Evolutionary conservation across 176 grass and related monocot species (phyloP), one percentile per base, ranked within the genome.

Genomic region (Dendrocalamus sinicus): DNA sequence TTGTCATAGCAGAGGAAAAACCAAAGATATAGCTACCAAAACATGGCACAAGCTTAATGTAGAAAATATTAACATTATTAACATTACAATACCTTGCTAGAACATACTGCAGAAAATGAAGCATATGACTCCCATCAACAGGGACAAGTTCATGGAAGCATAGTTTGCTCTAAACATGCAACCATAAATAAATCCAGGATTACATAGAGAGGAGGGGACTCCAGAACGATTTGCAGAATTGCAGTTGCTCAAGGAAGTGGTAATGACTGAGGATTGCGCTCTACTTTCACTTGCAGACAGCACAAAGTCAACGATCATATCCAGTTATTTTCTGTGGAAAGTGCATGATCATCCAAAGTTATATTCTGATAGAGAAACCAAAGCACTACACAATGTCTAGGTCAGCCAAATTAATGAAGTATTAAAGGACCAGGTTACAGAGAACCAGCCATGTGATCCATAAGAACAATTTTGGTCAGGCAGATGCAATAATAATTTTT

Each of bases 221-320:
- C 40, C 43, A 81, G 22, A 74, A 39, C 6, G 61, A 39, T 69
- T 68, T 79, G 17, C 54, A 6, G 51, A 65, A 62, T 47, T 76
- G 44, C 69, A 53, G 1, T 41, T 75, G 13, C 77, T 80, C 20
- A 24, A 74, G 65, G 6, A 76, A 41, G 30, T 26, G 4, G 19
- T 78, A 3, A 50, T 30, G 3, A 60, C 61, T 13, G 74, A 89
- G 63, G 64, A 55, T 47, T 2, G 81, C 1, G 1, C 48, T 61
- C 30, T 60, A 48, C 60, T 60, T 89, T 82, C 32, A 85, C 63
- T 83, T 74, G 77, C 39, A 75, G 55, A 74, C 37, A 84, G 14
- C 32, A 67, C 16, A 20, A 72, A 28, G 17, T 78, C 58, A 76
- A 68, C 9, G 75, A 80, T 9, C 66, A 66, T 22, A 84, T 65